Conservation (phyloP, 495 filamentous ascomycete species). For the Penicillium goetzii region DNA sequence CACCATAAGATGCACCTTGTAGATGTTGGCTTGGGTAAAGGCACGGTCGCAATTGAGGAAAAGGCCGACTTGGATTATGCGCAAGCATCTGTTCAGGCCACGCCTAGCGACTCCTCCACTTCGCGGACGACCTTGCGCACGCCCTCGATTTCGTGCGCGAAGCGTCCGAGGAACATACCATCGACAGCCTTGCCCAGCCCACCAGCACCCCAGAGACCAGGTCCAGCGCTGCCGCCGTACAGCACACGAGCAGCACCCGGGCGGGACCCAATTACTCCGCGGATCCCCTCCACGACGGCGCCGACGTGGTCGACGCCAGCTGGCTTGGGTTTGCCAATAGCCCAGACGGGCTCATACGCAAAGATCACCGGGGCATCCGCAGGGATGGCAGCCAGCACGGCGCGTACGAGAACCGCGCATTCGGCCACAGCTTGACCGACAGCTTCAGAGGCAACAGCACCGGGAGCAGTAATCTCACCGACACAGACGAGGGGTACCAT, state of each 20-base stretch:
- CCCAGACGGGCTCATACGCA: conserved; percentile 91
- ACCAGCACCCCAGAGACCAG: conserved; percentile 66
- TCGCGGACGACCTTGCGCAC: conserved; percentile 71
- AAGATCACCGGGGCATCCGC: conserved; percentile 69
- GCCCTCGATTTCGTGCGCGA: conserved; percentile 73
- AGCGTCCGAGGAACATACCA: conserved; percentile 80
- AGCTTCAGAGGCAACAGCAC: conserved; percentile 52
- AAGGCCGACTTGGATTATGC: not conserved
- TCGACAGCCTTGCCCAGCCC: conserved; percentile 70
- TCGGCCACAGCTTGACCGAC: conserved; percentile 65
- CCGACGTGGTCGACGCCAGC: conserved; percentile 73
- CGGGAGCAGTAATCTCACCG: conserved; percentile 62
- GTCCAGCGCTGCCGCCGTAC: conserved; percentile 81
- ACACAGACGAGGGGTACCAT: conserved; percentile 81
- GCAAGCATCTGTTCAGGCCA: conserved; percentile 12
- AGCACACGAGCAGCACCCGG: conserved; percentile 64
- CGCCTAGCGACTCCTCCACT: conserved; percentile 53
- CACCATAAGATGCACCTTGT: not conserved
- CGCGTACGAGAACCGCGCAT: conserved; percentile 64
- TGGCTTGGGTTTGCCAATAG: conserved; percentile 75
- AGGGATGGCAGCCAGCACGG: conserved; percentile 61
- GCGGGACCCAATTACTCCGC: conserved; percentile 46
- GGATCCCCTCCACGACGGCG: conserved; percentile 66
- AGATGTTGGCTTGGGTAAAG: not conserved
- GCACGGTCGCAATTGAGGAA: not conserved